Conservation (phyloP, 345 rosid species). For the Gossypium bickii region DNA sequence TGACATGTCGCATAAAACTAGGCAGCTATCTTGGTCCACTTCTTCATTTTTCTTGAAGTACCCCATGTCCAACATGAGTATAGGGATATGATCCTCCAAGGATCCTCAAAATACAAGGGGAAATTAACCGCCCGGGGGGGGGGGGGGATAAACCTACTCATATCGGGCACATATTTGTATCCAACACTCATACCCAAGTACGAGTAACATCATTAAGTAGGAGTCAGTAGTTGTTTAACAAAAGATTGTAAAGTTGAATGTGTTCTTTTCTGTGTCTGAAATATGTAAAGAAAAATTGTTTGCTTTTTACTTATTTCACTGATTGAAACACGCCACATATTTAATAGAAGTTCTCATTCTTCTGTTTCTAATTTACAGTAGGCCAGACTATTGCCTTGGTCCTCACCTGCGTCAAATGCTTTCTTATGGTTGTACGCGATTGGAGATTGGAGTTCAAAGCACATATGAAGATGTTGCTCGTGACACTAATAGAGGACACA, state of each 20-base stretch:
- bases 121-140: too few relatives aligned
- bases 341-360: slow-evolving; percentile 12
- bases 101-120: not conserved
- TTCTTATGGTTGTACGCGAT: slow-evolving; percentile 87
- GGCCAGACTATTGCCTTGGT: slow-evolving; percentile 60
- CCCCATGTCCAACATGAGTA: not conserved
- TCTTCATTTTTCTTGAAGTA: not conserved
- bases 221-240: not conserved
- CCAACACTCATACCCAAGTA: not conserved
- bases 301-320: not conserved
- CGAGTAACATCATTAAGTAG: not conserved
- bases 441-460: slow-evolving; percentile 99
- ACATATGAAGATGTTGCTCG: slow-evolving; percentile 98
- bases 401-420: slow-evolving; percentile 98
- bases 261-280: too few relatives aligned
- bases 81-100: not conserved
- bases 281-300: not conserved
- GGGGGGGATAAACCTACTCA: too few relatives aligned
- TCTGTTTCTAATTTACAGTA: slow-evolving; percentile 45
- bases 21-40: not conserved
- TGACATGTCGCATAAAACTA: not conserved
- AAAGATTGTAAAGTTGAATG: not conserved
- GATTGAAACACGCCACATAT: not conserved
- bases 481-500: slow-evolving; percentile 97
- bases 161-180: not conserved